phyloP scores from a whole-genome alignment of 495 filamentous ascomycete genomes.

The Parathielavia appendiculata region DNA sequence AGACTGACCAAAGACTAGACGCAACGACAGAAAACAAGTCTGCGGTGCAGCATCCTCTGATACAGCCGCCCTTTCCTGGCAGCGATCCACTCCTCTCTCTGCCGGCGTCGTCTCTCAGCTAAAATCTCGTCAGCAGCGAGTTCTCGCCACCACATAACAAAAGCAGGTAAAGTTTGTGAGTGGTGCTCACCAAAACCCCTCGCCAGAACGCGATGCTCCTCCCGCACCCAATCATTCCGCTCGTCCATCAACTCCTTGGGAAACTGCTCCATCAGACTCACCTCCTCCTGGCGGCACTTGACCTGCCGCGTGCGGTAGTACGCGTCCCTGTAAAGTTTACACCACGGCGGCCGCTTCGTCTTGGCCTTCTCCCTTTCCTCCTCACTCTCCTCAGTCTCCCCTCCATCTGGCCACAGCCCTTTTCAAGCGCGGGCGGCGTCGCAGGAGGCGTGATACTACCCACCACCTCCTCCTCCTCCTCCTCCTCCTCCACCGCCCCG shows the following conservation, averaged over 20 bases:
- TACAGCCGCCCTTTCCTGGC: neutral
- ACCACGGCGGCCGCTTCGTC: slow-evolving; percentile 10
- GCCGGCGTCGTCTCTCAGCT: slow-evolving; percentile 8
- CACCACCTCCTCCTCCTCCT: no score
- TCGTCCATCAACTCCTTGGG: slow-evolving; percentile 37
- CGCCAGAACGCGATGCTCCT: slow-evolving; percentile 25
- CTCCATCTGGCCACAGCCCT: no score
- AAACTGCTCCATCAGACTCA: slow-evolving; percentile 31
- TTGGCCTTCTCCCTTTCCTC: slow-evolving; percentile 6
- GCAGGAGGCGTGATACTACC: neutral
- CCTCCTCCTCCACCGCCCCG: no score
- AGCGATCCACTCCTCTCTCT: slow-evolving; percentile 16
- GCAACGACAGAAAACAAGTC: neutral
- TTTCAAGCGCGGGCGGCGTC: neutral
- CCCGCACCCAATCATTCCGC: slow-evolving; percentile 35
- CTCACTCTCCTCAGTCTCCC: neutral
- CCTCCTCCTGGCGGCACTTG: slow-evolving; percentile 9
- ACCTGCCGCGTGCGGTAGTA: slow-evolving; percentile 6
- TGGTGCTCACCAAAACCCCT: slow-evolving; percentile 33
- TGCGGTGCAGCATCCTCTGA: neutral
- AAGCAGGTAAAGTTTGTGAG: neutral
- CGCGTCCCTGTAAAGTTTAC: slow-evolving; percentile 20
- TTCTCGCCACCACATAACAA: slow-evolving; percentile 8
- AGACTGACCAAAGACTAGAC: neutral
- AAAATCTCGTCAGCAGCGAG: slow-evolving; percentile 1